Percentiles rank a stretch among this genome's conserved stretches.
phyloP scores from a whole-genome alignment of 2,329 filamentous ascomycete genomes.

The Ceratocystis harringtonii region DNA sequence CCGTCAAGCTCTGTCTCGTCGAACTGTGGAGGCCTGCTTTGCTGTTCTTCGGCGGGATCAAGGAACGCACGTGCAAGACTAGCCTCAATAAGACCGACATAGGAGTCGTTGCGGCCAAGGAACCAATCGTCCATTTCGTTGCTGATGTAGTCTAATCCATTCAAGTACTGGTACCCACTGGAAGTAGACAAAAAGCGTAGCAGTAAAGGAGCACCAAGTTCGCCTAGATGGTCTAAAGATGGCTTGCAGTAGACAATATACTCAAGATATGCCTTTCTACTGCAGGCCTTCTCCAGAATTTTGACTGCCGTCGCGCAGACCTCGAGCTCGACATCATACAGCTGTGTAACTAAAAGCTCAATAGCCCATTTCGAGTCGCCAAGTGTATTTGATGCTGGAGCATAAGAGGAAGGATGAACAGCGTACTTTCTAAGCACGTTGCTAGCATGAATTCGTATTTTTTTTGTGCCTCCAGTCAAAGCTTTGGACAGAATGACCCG shows the following conservation, averaged over 20 bases:
- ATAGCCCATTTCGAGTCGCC: conserved; percentile 87
- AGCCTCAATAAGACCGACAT: conserved; percentile 89
- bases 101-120: conserved; percentile 88
- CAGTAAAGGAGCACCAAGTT: conserved; percentile 86
- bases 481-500: conserved; percentile 87
- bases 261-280: conserved; percentile 76
- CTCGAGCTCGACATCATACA: conserved; percentile 94
- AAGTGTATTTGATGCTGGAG: conserved; percentile 7
- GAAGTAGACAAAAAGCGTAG: conserved; percentile 89
- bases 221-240: conserved; percentile 83
- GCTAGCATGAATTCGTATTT: conserved; percentile 81
- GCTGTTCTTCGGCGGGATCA: conserved; percentile 44
- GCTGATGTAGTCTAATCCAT: conserved; percentile 94
- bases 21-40: conserved; percentile 43
- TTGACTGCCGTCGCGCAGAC: conserved; percentile 94
- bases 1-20: conserved; percentile 42
- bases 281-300: conserved; percentile 93
- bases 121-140: conserved; percentile 99
- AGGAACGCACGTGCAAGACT: conserved; percentile 75
- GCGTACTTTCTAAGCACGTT: conserved; percentile 79
- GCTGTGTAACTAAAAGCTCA: conserved; percentile 85
- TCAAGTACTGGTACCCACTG: conserved; percentile 92
- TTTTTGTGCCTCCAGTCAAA: conserved; percentile 77
- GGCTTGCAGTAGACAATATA: conserved; percentile 95
- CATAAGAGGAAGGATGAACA: conserved; percentile 30